Conservation (phyloP, 306 rosid species). For the Prunus padus region DNA sequence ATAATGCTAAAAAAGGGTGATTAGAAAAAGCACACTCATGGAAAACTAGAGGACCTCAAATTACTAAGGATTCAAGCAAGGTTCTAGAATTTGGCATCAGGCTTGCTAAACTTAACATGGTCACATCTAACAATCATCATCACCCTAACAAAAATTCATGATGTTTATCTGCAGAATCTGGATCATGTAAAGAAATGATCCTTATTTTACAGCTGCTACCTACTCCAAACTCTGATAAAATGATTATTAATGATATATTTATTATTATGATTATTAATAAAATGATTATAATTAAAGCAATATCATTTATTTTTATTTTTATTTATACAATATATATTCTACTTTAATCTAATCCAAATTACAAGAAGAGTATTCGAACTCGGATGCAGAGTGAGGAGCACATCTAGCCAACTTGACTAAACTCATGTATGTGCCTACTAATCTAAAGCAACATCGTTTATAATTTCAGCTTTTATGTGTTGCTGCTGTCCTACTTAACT, state of each 20-base stretch:
- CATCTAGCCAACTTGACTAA: no score
- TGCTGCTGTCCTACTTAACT: slow-evolving; percentile 5
- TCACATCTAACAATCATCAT: neutral
- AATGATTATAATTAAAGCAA: neutral
- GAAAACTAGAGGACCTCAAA: slow-evolving; percentile 5
- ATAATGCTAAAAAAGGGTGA: neutral
- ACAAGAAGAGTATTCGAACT: rapidly evolving
- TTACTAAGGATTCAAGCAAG: neutral
- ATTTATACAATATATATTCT: no score
- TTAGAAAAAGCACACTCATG: neutral
- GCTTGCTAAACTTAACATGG: neutral
- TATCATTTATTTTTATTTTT: no score
- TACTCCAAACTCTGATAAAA: slow-evolving; percentile 16
- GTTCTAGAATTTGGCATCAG: neutral
- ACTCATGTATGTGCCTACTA: no score
- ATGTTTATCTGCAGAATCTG: slow-evolving; percentile 4
- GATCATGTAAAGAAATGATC: neutral
- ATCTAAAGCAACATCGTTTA: neutral
- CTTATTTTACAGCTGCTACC: slow-evolving; percentile 7
- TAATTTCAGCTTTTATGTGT: neutral
- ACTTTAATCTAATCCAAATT: no score
- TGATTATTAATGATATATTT: slow-evolving; percentile 1
- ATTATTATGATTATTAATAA: slow-evolving; percentile 2
- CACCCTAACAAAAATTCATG: neutral
- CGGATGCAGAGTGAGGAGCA: no score